These are phyloP conservation scores for Lepidopterella palustris DNA, from an alignment of 495 filamentous ascomycete species.

Conservation along the genomic window DNA sequence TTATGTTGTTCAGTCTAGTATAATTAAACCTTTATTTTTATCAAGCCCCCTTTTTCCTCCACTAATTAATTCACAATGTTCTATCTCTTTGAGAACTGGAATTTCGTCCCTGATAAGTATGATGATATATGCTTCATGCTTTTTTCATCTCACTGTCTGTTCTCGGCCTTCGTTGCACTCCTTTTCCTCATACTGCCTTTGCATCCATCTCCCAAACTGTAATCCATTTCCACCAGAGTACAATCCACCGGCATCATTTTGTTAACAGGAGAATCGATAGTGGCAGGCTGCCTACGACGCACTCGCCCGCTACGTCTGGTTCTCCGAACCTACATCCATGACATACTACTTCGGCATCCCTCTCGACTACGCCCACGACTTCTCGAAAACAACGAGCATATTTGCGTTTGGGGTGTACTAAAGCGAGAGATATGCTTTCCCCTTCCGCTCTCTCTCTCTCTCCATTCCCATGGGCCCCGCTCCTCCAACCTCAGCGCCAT, in stretches of 20 bases:
- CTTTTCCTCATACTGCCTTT: not conserved
- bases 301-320: slow-evolving; percentile 20
- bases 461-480: not conserved
- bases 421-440: slow-evolving; percentile 12
- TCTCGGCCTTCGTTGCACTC: not conserved
- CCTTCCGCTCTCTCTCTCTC: not conserved
- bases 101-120: slow-evolving; percentile 28
- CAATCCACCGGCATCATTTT: not conserved
- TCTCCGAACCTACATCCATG: slow-evolving; percentile 18
- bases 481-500: not conserved
- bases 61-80: too few species aligned
- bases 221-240: not conserved
- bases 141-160: not conserved
- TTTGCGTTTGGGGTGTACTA: slow-evolving; percentile 29
- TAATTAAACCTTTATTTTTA: too few species aligned
- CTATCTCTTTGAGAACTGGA: slow-evolving; percentile 28
- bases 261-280: slow-evolving; percentile 1
- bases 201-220: not conserved
- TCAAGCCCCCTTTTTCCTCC: too few species aligned
- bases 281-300: slow-evolving; percentile 30
- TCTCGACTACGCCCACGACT: slow-evolving; percentile 25
- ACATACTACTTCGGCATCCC: slow-evolving; percentile 31
- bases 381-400: slow-evolving; percentile 23
- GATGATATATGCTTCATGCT: slow-evolving; percentile 14
- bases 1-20: too few species aligned